Percentiles rank a stretch among this genome's conserved stretches.
These are phyloP conservation scores for Stromatinia cepivora DNA, from an alignment of 2,329 filamentous ascomycete genomes.

Conservation along the genomic window DNA sequence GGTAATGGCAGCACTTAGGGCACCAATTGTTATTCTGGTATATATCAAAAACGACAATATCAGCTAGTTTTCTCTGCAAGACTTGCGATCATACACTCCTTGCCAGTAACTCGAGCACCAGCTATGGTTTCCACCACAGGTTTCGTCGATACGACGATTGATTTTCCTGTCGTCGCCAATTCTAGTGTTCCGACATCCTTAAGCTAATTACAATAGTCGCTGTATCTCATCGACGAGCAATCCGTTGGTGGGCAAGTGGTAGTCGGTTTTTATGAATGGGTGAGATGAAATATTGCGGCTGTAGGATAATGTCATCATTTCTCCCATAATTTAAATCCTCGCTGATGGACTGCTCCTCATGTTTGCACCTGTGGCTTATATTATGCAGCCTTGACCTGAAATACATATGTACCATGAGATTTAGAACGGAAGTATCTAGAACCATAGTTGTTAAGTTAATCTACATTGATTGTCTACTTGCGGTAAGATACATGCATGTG, in stretches of 20 bases:
- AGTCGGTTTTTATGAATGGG: conserved; percentile 41
- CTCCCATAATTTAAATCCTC: too few relatives aligned
- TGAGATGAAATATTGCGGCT: neutral
- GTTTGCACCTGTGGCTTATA: too few relatives aligned
- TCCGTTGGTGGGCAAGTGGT: conserved; percentile 39
- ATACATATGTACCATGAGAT: too few relatives aligned
- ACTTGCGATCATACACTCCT: conserved; percentile 47
- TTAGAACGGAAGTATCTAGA: too few relatives aligned
- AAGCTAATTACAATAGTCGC: conserved; percentile 40
- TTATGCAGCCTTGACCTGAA: too few relatives aligned
- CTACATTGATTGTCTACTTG: too few relatives aligned
- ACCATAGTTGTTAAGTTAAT: too few relatives aligned
- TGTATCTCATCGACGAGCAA: conserved; percentile 43
- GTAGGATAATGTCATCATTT: neutral
- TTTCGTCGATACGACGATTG: conserved; percentile 37
- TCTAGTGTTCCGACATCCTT: conserved; percentile 38
- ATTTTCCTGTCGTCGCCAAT: conserved; percentile 36
- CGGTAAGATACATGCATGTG: too few relatives aligned
- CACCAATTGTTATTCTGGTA: conserved; percentile 44
- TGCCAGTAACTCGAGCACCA: conserved; percentile 47
- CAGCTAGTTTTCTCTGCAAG: conserved; percentile 50
- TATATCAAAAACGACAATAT: conserved; percentile 52
- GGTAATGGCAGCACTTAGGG: conserved; percentile 45
- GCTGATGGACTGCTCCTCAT: too few relatives aligned
- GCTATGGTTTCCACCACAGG: conserved; percentile 48